Evolutionary conservation across 1,284 basidiomycete species (phyloP).

Genomic region (Leccinum holopus): DNA sequence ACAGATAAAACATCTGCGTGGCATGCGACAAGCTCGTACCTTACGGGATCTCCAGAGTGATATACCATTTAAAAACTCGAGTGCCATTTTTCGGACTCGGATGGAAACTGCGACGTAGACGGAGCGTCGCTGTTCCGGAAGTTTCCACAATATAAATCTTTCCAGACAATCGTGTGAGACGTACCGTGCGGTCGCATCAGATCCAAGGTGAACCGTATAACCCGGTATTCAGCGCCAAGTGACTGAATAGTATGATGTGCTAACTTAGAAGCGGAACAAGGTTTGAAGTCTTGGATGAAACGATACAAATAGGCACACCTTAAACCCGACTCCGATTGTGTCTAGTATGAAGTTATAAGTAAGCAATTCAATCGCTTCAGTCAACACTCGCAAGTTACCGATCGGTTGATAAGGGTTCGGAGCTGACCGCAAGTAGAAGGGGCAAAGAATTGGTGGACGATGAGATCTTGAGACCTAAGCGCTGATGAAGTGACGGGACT

Average conservation of each 20-base stretch:
- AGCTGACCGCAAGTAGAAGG: background rate
- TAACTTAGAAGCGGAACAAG: constrained; percentile 18
- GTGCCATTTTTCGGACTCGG: constrained; percentile 16
- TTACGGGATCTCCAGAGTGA: background rate
- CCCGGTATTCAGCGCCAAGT: constrained; percentile 3
- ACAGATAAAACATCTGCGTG: constrained; percentile 8
- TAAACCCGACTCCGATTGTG: constrained; percentile 22
- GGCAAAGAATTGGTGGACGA: background rate
- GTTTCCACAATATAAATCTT: background rate
- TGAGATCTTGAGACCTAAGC: background rate
- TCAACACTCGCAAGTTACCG: constrained; percentile 18
- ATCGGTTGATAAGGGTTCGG: constrained; percentile 5
- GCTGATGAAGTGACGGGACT: background rate
- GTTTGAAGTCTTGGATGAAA: constrained; percentile 18
- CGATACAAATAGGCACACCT: constrained; percentile 21
- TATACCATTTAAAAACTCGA: background rate
- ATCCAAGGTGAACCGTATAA: constrained; percentile 1
- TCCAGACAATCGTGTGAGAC: constrained; percentile 10
- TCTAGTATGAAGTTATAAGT: constrained; percentile 6
- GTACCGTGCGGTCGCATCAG: constrained; percentile 12
- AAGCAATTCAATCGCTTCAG: constrained; percentile 32
- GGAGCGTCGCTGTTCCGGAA: background rate
- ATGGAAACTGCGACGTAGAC: constrained; percentile 15
- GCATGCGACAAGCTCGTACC: constrained; percentile 1
- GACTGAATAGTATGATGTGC: background rate